A percentile compares a stretch with the other conserved stretches of the same genome.
phyloP scores from a whole-genome alignment of 805 yeast genomes.

The Yarrowia bubula region DNA sequence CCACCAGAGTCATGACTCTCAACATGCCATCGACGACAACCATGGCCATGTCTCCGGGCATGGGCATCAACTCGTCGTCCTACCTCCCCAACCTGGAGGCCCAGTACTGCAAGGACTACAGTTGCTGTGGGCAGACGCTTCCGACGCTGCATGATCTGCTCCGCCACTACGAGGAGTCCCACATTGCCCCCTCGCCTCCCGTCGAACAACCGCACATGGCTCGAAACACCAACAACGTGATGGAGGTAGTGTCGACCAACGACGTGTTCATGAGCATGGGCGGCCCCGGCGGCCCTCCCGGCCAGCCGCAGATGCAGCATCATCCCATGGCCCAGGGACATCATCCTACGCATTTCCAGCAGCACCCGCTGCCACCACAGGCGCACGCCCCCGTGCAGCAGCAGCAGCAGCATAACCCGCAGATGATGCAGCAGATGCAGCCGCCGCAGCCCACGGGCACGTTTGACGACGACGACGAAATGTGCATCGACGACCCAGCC shows the following conservation, averaged over 20 bases:
- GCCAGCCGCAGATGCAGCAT: constrained; percentile 26
- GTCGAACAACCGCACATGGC: constrained; percentile 26
- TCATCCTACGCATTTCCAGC: constrained; percentile 24
- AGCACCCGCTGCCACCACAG: constrained; percentile 15
- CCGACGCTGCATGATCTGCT: constrained; percentile 92
- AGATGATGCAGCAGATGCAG: constrained; percentile 31
- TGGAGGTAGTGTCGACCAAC: constrained; percentile 89
- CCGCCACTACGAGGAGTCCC: constrained; percentile 95
- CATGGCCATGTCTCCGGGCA: constrained; percentile 60
- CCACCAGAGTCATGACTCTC: constrained; percentile 37
- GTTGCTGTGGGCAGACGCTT: constrained; percentile 88
- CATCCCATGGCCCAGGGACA: constrained; percentile 19
- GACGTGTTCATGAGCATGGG: constrained; percentile 70
- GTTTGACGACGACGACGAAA: constrained; percentile 55
- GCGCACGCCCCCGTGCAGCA: not conserved
- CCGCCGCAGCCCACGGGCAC: constrained; percentile 38
- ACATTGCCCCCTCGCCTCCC: constrained; percentile 47
- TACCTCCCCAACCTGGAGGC: constrained; percentile 93
- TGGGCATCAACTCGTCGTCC: constrained; percentile 54
- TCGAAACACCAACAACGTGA: constrained; percentile 36
- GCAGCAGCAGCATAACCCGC: constrained; percentile 16
- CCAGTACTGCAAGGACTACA: constrained; percentile 92
- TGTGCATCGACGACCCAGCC: constrained; percentile 95
- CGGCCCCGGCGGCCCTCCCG: constrained; percentile 20
- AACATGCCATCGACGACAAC: constrained; percentile 38